Conservation (phyloP, 495 filamentous ascomycete genomes). For the Penicillium antarcticum region DNA sequence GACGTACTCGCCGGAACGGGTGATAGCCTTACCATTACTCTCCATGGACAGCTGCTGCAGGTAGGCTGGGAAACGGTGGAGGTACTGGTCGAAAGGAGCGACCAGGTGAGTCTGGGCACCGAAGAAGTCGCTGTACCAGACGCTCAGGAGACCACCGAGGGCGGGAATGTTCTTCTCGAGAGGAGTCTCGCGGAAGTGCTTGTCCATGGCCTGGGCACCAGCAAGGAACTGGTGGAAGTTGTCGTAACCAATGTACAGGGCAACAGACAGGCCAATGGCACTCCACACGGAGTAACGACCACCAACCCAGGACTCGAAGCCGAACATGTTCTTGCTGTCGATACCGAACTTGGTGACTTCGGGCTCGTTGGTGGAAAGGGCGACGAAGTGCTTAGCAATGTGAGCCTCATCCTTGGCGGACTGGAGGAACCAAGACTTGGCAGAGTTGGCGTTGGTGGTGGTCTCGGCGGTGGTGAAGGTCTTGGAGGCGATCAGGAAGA, state of each 20-base stretch:
- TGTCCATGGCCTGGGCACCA: constrained; percentile 96
- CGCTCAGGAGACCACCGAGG: constrained; percentile 86
- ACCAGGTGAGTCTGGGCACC: constrained; percentile 96
- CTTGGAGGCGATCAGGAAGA: constrained; percentile 98
- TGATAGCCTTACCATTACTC: constrained; percentile 98
- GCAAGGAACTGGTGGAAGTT: constrained; percentile 96
- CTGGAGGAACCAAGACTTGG: constrained; percentile 95
- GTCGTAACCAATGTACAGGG: constrained; percentile 91
- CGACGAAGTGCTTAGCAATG: constrained; percentile 98
- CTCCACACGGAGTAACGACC: constrained; percentile 98
- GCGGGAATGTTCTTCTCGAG: constrained; percentile 93
- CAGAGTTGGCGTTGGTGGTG: constrained; percentile 91
- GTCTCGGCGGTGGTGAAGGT: constrained; percentile 99
- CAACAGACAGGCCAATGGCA: constrained; percentile 92
- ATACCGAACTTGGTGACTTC: constrained; percentile 99
- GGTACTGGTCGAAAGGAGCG: constrained; percentile 97
- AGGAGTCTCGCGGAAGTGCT: constrained; percentile 89
- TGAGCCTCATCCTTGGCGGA: constrained; percentile 66
- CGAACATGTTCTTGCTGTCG: constrained; percentile 98
- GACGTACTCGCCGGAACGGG: constrained; percentile 82
- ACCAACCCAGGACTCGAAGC: constrained; percentile 97
- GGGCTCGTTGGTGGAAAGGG: constrained; percentile 89
- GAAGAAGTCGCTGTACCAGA: constrained; percentile 99
- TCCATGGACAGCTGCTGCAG: constrained; percentile 99
- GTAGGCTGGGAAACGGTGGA: constrained; percentile 98